Evolutionary conservation across 164 flowering plant species (phyloP), one percentile per base, ranked within the genome.

Genomic region (Chimonanthus praecox): DNA sequence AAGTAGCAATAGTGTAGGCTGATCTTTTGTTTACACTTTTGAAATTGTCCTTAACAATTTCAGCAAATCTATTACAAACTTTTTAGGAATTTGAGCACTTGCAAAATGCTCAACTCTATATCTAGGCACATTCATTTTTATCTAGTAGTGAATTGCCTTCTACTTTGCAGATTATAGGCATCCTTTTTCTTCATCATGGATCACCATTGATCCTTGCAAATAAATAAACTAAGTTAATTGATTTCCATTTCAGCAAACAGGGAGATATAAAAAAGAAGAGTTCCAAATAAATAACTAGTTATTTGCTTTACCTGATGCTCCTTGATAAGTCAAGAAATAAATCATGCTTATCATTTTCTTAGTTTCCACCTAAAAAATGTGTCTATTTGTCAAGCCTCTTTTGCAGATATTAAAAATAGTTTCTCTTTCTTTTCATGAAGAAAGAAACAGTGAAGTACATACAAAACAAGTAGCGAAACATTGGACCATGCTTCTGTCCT

Each of bases 231-330:
- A 6, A 47, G 15, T 47, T 47, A 5, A 66, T 18, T 67, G 11
- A 4, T 51, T 64, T 43, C 61, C 43, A 49, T 74, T 74, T 68
- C 82, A 94, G 98, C 86, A 87, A 87, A 87, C 98, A 78, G 99
- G 99, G 72, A 87, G 71, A 74, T 48, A 49, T 50, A 96, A 94
- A 79, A 87, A 96, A 76, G 97, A 94, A 77, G 96, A 89, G 69
- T 92, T 96, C 54, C 70, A 81, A 63, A 91, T 86, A 20, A 20
- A 20, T 33, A 33, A 33, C 33, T 33, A 33, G 33, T 33, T 33
- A 33, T 33, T 33, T 33, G 33, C 33, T 33, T 33, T 33, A 33
- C 33, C 33, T 33, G 33, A 33, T 33, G 33, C 33, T 33, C 33
- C 33, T 33, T 33, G 33, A 33, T 33, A 33, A 33, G 33, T 33